Evolutionary conservation across 805 yeast species (phyloP).

Genomic region (Yarrowia sp.): DNA sequence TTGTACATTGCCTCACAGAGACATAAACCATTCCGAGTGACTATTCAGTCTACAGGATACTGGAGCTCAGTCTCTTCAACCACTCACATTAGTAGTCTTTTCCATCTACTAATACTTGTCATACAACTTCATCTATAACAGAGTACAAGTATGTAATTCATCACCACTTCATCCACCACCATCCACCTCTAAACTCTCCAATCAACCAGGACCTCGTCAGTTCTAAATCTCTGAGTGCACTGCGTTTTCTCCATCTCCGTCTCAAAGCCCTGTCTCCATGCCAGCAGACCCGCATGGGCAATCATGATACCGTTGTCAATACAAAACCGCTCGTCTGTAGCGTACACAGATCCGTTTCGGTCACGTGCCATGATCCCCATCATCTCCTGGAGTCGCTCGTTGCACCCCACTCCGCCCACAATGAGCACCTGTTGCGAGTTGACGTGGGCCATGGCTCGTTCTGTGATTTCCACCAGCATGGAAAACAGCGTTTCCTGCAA

Average conservation of each 20-base stretch:
- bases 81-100: no score
- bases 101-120: no score
- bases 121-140: no score
- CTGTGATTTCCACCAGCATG: slow-evolving; percentile 97
- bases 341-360: slow-evolving; percentile 85
- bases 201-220: slow-evolving; percentile 87
- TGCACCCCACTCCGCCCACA: slow-evolving; percentile 99
- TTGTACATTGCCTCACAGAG: no score
- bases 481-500: slow-evolving; percentile 92
- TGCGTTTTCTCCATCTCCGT: slow-evolving; percentile 71
- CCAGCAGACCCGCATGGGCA: slow-evolving; percentile 94
- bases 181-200: slow-evolving; percentile 66
- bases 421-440: slow-evolving; percentile 85
- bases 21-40: no score
- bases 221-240: slow-evolving; percentile 91
- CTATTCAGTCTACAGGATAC: no score
- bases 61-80: no score
- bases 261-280: slow-evolving; percentile 77
- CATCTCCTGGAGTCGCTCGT: slow-evolving; percentile 90
- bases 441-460: slow-evolving; percentile 98
- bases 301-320: slow-evolving; percentile 99
- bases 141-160: no score
- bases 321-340: slow-evolving; percentile 96
- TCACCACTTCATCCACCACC: background rate
- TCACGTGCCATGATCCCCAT: slow-evolving; percentile 94